Percentiles rank a stretch among this genome's conserved stretches.
These are phyloP conservation scores for Dactylorhiza incarnata DNA, from an alignment of 106 monocot genomes.

Conservation along the genomic window DNA sequence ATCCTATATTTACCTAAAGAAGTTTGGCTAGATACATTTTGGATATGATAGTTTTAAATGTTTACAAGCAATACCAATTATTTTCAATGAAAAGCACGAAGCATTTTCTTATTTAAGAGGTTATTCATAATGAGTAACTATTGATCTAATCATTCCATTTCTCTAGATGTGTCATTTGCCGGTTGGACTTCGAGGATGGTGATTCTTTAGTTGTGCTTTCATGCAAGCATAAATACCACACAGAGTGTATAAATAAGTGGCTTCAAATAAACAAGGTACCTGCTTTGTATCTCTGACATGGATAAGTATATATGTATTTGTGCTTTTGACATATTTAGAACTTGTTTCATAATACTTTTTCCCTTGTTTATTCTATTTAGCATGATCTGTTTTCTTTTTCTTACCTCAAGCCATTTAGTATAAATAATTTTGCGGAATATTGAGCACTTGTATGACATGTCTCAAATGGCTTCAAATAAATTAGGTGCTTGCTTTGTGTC, in stretches of 20 bases:
- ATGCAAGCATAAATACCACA: constrained; percentile 90
- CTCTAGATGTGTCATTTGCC: constrained; percentile 88
- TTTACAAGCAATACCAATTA: too few species aligned
- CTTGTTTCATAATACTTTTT: neutral
- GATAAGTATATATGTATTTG: neutral
- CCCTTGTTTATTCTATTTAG: neutral
- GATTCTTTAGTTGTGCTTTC: constrained; percentile 68
- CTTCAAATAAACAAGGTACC: constrained; percentile 96
- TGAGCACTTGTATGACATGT: too few species aligned
- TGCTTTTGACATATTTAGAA: neutral
- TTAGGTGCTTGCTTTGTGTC: too few species aligned
- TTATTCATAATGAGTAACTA: neutral
- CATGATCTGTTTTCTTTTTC: neutral
- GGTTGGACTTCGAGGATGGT: constrained; percentile 82
- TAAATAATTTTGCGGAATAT: neutral
- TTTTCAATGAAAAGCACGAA: neutral
- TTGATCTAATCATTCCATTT: constrained; percentile 1
- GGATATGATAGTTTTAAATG: too few species aligned
- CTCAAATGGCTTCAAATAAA: too few species aligned
- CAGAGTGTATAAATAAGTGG: constrained; percentile 87
- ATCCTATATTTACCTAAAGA: too few species aligned
- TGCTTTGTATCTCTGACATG: neutral
- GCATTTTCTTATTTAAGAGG: neutral
- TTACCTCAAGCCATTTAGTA: neutral
- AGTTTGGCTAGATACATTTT: too few species aligned